Base-by-base conservation (phyloP, 2,329 filamentous ascomycete species). In the Gnomoniopsis smithogilvyi region DNA sequence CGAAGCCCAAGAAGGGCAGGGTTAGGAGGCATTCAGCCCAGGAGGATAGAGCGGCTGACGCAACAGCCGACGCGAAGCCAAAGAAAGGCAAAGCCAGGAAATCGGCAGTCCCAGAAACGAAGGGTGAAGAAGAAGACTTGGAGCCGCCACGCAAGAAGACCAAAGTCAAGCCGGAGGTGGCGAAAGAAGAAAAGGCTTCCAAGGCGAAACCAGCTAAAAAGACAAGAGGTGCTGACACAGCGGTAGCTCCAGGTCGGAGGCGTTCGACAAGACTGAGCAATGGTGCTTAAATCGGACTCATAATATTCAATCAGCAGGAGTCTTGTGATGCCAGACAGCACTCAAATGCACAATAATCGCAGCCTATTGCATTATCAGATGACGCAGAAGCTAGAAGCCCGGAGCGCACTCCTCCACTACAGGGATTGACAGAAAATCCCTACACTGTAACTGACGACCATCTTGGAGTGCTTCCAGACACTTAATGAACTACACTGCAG, bases 241-340 rank as follows among this genome's bases (percentile, higher is more conserved):
- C 38, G 51, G 50, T 7, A 34, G 56, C 43, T 43, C 41, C 57
- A 6, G 59, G 63, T 0, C 59, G 57, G 26, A 62, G 71, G 11
- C 68, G 73, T 33, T 75, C 72, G 1, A 61, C 66, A 24, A 56
- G 61, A 11, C 51, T 72, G 33, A 66, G 64, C 54, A 69, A 65
- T 30, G 61, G 55, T 41, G 43, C 47, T 48, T 67, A 55, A 30
- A 6, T 8, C 7, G 41, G n/a, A 36, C 1, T 50, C 11, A 43
- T 34, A n/a, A 15, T 30, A 2, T 47, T n/a, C 26, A 30, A 30
- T 30, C 4, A 30, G 8, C 26, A 30, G 26, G 4, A 30, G 26
- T 8, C 26, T 30, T 8, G 26, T 8, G 26, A 30, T 30, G 26
- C 26, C 26, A 30, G 26, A 30, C 8, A 4, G 26, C 26, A 30